Base-by-base conservation (phyloP, 805 yeast species). In the Torulaspora quercuum region DNA sequence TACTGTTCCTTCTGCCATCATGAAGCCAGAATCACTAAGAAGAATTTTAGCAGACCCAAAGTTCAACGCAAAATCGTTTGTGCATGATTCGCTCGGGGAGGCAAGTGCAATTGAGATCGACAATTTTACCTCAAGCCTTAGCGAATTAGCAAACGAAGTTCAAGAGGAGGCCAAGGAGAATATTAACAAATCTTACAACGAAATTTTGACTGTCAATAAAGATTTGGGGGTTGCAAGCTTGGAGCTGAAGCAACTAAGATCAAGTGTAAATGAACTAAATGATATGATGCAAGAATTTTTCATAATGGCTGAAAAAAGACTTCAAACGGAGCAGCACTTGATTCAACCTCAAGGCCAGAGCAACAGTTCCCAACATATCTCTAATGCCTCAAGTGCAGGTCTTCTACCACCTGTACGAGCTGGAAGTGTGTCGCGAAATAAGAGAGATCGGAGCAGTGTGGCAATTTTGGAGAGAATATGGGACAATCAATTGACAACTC, bases 381-480 rank as follows among this genome's bases (percentile, higher is more conserved):
- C n/a, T 16, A 13, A 11, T 17, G 18, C 23, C 11, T 32, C 45
- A 13, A 26, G 42, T 18, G 18, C 48, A 18, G 50, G 50, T 3
- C 50, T 52, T 15, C 44, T 50, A 23, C 60, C 53, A 7, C 59
- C 57, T 6, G 39, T 47, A 9, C 39, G 43, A 8, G 36, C 48
- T 8, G 42, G 44, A 7, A 39, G 31, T 10, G 34, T 44, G 2
- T 33, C 42, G 18, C 28, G 25, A n/a, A 45, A 29, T 25, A 53
- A 43, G 36, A 64, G 67, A 35, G 87, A 82, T 55, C 67, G 95
- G 27, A 76, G 80, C 42, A 78, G 88, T 37, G 76, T 87, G 34
- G 50, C 82, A 35, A 75, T 84, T 36, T 64, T 88, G 34, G 90
- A 85, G 56, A 79, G 79, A 50, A 75, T 83, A 68, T 87, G 96